Base-by-base conservation (phyloP, 768 basidiomycete genomes). In the Russula abietina region DNA sequence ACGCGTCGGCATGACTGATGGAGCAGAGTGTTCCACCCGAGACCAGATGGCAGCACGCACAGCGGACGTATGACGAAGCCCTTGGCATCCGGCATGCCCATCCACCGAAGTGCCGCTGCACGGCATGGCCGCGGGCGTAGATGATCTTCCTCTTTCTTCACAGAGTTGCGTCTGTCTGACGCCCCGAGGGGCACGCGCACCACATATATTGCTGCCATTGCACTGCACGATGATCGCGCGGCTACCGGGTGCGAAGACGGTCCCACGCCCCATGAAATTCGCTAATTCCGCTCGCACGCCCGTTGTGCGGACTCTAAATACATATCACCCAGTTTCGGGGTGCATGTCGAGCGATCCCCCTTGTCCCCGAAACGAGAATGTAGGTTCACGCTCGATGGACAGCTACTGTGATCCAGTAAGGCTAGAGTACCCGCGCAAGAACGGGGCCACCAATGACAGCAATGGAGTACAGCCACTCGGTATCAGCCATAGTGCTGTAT, bases 381-480 rank as follows among this genome's bases (percentile, higher is more conserved):
- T 72, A 22, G 38, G 32, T 78, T 87, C 66, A 81, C 83, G 30
- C 77, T 87, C 70, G 81, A 81, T 64, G 80, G 86, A n/a, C n/a
- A n/a, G n/a, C n/a, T n/a, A n/a, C n/a, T n/a, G n/a, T n/a, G n/a
- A n/a, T n/a, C 70, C 93, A 61, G 72, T 73, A 26, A 73, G 76
- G 4, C 83, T 93, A 69, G 88, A 94, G 75, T 77, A 80, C 2
- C 76, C 85, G 61, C 85, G 88, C 73, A 74, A 75, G 56, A 78
- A 80, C 9, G 80, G 85, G 53, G 86, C 83, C 41, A 80, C 86
- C 64, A 17, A 62, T 41, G 8, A 65, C 51, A 43, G 60, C 60
- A 60, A 65, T 52, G 22, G 41, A 54, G 55, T 57, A 54, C 49
- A 55, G 60, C 32, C 17, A 16, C 10, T 10, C 55, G 52, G 64